Evolutionary conservation across 208 protist species (phyloP).

Genomic region (Angomonas deanei): DNA sequence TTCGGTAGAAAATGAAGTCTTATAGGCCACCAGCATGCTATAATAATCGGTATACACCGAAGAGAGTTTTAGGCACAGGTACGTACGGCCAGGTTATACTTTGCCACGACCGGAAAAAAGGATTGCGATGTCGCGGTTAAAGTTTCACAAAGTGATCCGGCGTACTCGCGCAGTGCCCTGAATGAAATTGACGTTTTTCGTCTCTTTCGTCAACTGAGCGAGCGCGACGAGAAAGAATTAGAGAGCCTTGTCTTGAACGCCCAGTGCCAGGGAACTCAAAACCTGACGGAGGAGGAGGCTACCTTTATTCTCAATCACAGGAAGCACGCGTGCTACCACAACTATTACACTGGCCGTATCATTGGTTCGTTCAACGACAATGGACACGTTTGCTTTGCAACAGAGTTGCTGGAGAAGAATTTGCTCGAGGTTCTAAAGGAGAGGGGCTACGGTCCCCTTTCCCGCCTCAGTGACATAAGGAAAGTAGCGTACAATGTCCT

Average conservation of each 20-base stretch:
- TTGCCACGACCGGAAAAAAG: conserved; percentile 82
- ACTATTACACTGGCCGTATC: conserved; percentile 38
- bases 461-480: conserved; percentile 36
- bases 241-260: background rate
- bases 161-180: conserved; percentile 76
- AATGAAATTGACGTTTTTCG: conserved; percentile 72
- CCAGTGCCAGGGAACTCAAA: background rate
- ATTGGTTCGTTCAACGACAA: conserved; percentile 74
- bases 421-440: conserved; percentile 62
- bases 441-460: conserved; percentile 47
- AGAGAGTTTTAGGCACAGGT: conserved; percentile 80
- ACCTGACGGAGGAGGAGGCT: background rate
- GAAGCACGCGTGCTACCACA: conserved; percentile 10
- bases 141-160: conserved; percentile 66
- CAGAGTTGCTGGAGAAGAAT: conserved; percentile 69
- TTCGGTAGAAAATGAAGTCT: conserved; percentile 28
- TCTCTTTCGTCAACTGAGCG: conserved; percentile 16
- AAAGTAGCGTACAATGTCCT: conserved; percentile 45
- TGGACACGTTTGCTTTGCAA: conserved; percentile 81
- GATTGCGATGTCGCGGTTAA: conserved; percentile 78
- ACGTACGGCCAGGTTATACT: conserved; percentile 90
- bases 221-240: background rate
- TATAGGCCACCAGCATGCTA: conserved; percentile 35
- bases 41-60: conserved; percentile 56
- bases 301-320: background rate